A percentile compares a stretch with the other conserved stretches of the same genome.
phyloP scores from a whole-genome alignment of 75 land plant species.

The Isoetes taiwanensis region DNA sequence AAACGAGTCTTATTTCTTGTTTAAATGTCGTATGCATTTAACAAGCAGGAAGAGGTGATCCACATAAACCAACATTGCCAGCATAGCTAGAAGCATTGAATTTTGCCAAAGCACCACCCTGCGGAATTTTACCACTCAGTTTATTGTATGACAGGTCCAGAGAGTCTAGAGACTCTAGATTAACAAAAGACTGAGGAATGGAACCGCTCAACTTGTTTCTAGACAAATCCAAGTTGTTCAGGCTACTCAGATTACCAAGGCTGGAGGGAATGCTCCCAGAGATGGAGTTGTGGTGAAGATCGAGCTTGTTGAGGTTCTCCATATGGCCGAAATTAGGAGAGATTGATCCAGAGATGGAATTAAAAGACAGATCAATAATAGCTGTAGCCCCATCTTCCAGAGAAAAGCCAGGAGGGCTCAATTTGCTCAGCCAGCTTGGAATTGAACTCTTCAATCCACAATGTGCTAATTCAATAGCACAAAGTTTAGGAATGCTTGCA shows the following conservation, averaged over 20 bases:
- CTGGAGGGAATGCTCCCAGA: conserved; percentile 57
- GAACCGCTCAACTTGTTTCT: conserved; percentile 47
- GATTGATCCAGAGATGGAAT: too few species aligned
- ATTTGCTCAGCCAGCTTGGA: too few species aligned
- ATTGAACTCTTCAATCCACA: too few species aligned
- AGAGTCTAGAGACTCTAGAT: conserved; percentile 30
- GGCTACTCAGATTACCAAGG: conserved; percentile 25
- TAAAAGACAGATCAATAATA: too few species aligned
- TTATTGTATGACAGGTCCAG: conserved; percentile 71
- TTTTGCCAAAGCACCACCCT: conserved; percentile 30
- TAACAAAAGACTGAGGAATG: conserved; percentile 43
- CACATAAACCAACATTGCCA: conserved; percentile 76
- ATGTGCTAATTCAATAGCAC: too few species aligned
- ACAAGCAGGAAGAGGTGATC: conserved; percentile 48
- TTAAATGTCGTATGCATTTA: too few species aligned
- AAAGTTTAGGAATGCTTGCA: too few species aligned
- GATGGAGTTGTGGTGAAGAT: conserved; percentile 53
- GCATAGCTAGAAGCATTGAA: conserved; percentile 25
- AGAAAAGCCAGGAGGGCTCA: too few species aligned
- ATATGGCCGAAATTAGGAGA: conserved; percentile 55
- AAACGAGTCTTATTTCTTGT: too few species aligned
- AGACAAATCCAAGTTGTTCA: conserved; percentile 55
- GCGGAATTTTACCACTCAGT: conserved; percentile 57
- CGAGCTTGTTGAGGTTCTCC: conserved; percentile 34
- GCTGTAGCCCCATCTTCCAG: too few species aligned